Evolutionary conservation across 495 filamentous ascomycete species (phyloP).

Genomic region (Tuber aestivum): DNA sequence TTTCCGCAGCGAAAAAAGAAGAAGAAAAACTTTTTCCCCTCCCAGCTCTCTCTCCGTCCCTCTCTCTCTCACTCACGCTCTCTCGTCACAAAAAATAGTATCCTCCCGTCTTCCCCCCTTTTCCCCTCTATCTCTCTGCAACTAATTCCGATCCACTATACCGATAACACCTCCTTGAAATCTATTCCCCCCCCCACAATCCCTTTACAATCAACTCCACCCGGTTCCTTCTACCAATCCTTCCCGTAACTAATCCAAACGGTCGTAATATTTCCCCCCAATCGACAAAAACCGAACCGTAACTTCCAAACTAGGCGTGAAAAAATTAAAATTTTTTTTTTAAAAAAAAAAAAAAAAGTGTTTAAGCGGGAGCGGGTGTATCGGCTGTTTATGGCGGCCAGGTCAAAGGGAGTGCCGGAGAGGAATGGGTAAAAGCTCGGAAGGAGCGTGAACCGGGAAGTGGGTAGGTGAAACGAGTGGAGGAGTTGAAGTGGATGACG

Average conservation of each 20-base stretch:
- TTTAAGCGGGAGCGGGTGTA: not conserved
- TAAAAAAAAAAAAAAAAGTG: no score
- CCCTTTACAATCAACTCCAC: conserved; percentile 1
- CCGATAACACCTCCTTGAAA: not conserved
- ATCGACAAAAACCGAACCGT: not conserved
- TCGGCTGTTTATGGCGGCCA: not conserved
- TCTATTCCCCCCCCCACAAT: not conserved
- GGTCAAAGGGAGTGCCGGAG: not conserved
- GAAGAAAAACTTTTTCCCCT: conserved; percentile 10
- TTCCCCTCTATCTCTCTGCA: conserved; percentile 16
- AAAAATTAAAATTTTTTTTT: no score
- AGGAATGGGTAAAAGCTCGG: not conserved
- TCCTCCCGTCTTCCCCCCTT: conserved; percentile 10
- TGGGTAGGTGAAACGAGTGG: not conserved
- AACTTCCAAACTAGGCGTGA: not conserved
- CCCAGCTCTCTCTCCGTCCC: conserved; percentile 16
- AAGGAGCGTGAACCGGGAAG: not conserved
- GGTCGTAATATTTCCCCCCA: not conserved
- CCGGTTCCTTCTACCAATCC: not conserved
- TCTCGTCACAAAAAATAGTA: conserved; percentile 15
- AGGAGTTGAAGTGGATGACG: not conserved
- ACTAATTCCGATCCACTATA: not conserved
- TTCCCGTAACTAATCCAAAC: not conserved
- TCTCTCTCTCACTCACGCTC: conserved; percentile 6
- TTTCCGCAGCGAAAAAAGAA: not conserved